A percentile compares a stretch with the other conserved stretches of the same genome.
Evolutionary conservation across 208 protist genomes (phyloP).

Genomic region (Leptomonas pyrrhocoris): DNA sequence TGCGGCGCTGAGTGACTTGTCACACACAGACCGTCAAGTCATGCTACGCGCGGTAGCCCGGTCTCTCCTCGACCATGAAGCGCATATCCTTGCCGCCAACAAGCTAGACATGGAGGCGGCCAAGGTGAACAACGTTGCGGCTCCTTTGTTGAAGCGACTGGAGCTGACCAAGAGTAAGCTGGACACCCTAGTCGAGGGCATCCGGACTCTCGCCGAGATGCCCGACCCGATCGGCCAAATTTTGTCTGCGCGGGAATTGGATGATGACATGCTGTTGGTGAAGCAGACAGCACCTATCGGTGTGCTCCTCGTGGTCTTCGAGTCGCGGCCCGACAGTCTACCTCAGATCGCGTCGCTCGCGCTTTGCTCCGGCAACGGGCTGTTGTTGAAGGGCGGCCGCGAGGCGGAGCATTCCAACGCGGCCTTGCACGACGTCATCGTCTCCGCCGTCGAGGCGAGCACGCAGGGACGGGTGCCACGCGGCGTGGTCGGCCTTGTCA

Average conservation of each 20-base stretch:
- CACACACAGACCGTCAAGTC: constrained; percentile 32
- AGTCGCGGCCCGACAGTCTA: constrained; percentile 89
- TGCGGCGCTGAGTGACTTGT: constrained; percentile 40
- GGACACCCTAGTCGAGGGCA: constrained; percentile 49
- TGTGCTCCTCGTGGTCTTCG: constrained; percentile 94
- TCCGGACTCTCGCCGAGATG: constrained; percentile 47
- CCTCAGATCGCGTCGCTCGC: constrained; percentile 87
- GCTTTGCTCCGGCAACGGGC: constrained; percentile 83
- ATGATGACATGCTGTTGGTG: constrained; percentile 74
- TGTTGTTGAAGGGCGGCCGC: constrained; percentile 90
- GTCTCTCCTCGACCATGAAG: constrained; percentile 42
- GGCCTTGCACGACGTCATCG: constrained; percentile 56
- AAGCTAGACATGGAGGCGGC: constrained; percentile 60
- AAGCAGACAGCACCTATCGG: constrained; percentile 88
- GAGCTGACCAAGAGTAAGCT: constrained; percentile 70
- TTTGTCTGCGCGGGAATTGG: constrained; percentile 56
- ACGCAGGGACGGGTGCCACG: constrained; percentile 33
- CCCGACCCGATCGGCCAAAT: constrained; percentile 64
- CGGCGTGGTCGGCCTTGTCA: constrained; percentile 64
- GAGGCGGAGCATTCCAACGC: constrained; percentile 73
- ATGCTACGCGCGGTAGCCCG: constrained; percentile 65
- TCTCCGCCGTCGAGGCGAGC: constrained; percentile 46
- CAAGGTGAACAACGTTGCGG: constrained; percentile 35
- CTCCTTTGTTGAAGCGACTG: constrained; percentile 60
- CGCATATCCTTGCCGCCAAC: constrained; percentile 75